A percentile compares a stretch with the other conserved stretches of the same genome.
These are phyloP conservation scores for Triticum turgidum DNA, from an alignment of 176 grass and related monocot species.

Conservation along the genomic window DNA sequence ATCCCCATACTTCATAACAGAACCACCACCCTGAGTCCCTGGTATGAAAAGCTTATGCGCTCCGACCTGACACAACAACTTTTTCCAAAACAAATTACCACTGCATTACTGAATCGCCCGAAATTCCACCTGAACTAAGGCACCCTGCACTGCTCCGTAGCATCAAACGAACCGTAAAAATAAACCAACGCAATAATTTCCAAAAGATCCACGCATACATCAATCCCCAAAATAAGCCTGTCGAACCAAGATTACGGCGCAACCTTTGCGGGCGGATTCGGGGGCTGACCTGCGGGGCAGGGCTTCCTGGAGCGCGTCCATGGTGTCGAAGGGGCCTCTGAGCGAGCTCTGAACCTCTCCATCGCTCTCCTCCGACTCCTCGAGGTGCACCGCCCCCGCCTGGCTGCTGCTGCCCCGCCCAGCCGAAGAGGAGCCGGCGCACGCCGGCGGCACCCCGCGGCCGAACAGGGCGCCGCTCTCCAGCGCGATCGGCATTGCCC, in stretches of 20 bases:
- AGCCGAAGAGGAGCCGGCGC: slow-evolving; percentile 38
- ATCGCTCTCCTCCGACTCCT: slow-evolving; percentile 47
- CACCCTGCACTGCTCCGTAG: background rate
- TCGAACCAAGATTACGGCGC: background rate
- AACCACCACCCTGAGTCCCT: background rate
- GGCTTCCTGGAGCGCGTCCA: slow-evolving; percentile 75
- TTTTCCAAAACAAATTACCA: background rate
- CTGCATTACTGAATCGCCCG: background rate
- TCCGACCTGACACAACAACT: background rate
- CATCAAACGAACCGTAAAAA: background rate
- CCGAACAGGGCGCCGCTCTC: slow-evolving; percentile 24
- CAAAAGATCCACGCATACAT: background rate
- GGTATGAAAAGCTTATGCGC: no score
- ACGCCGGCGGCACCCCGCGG: background rate
- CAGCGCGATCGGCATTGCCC: slow-evolving; percentile 51
- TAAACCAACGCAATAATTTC: background rate
- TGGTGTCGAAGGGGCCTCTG: slow-evolving; percentile 66
- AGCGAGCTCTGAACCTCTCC: slow-evolving; percentile 73
- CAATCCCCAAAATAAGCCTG: background rate
- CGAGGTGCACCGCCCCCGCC: slow-evolving; percentile 20
- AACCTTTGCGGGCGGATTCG: background rate
- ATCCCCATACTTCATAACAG: slow-evolving; percentile 8
- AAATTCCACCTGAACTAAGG: background rate
- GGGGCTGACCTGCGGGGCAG: slow-evolving; percentile 56
- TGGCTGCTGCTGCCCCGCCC: slow-evolving; percentile 53